phyloP scores from a whole-genome alignment of 345 rosid species.

The Physaria fendleri region DNA sequence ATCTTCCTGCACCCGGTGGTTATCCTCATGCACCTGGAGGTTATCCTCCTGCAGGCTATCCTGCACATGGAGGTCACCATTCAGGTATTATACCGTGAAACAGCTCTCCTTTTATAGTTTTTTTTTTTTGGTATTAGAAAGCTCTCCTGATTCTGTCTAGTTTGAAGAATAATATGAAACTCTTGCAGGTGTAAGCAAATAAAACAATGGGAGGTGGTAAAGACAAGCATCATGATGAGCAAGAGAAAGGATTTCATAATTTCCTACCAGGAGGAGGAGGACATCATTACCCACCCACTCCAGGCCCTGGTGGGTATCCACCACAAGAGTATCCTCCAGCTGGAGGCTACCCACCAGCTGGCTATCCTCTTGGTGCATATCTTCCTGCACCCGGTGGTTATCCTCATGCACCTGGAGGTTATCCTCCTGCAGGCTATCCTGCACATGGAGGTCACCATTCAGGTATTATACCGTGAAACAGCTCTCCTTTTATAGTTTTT shows the following conservation, averaged over 20 bases:
- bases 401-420: conserved; percentile 31
- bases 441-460: conserved; percentile 47
- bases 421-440: conserved; percentile 28
- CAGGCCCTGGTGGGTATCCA: conserved; percentile 49
- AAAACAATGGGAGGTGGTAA: conserved; percentile 32
- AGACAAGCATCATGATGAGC: conserved; percentile 33
- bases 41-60: conserved; percentile 28
- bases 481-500: not conserved
- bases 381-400: conserved; percentile 34
- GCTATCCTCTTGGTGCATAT: conserved; percentile 54
- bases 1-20: conserved; percentile 34
- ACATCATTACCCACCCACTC: conserved; percentile 32
- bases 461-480: conserved; percentile 33
- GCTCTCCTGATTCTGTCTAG: not conserved
- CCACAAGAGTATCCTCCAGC: conserved; percentile 48
- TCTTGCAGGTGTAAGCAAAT: conserved; percentile 6
- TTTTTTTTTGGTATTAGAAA: not conserved
- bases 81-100: conserved; percentile 37
- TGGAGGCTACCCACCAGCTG: conserved; percentile 39
- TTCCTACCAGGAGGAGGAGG: too few species aligned
- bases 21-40: conserved; percentile 32
- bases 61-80: conserved; percentile 45
- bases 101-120: not conserved
- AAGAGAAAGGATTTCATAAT: conserved; percentile 30
- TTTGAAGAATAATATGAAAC: not conserved